These are phyloP conservation scores for Nemania serpens DNA, from an alignment of 2,329 filamentous ascomycete genomes.

Conservation along the genomic window DNA sequence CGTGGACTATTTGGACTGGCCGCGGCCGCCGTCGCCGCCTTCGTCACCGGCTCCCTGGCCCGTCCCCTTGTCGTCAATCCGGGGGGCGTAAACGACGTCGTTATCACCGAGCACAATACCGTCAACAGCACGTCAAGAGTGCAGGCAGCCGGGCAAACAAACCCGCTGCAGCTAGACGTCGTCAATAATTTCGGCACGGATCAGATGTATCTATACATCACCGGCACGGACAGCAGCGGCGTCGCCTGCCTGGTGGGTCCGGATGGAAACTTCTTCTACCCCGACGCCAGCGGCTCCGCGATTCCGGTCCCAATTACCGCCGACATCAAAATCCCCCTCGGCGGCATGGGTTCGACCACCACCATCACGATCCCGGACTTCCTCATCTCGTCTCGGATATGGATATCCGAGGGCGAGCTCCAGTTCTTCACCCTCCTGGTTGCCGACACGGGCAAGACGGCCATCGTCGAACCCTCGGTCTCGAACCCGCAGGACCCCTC, in stretches of 20 bases:
- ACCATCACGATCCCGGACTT: constrained; percentile 47
- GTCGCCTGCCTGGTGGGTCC: constrained; percentile 47
- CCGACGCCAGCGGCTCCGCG: constrained; percentile 40
- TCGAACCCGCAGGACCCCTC: constrained; percentile 51
- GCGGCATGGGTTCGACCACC: constrained; percentile 44
- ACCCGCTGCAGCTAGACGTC: constrained; percentile 38
- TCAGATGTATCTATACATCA: constrained; percentile 48
- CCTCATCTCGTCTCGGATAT: constrained; percentile 48
- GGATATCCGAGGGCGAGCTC: constrained; percentile 47
- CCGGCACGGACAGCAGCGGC: constrained; percentile 44
- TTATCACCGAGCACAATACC: constrained; percentile 46
- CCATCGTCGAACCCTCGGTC: constrained; percentile 55
- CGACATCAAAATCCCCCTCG: constrained; percentile 46
- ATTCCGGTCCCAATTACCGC: constrained; percentile 41
- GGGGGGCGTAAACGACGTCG: constrained; percentile 40
- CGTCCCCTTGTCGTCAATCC: constrained; percentile 32
- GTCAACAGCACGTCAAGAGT: constrained; percentile 44
- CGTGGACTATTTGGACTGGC: constrained; percentile 36
- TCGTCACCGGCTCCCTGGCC: constrained; percentile 41
- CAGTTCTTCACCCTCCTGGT: constrained; percentile 45
- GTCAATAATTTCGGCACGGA: constrained; percentile 47
- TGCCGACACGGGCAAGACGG: constrained; percentile 35
- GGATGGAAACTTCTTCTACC: constrained; percentile 48
- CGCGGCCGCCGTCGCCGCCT: constrained; percentile 32
- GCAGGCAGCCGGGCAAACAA: constrained; percentile 9